Evolutionary conservation across 2,329 filamentous ascomycete species (phyloP).

Genomic region (Curvularia verruculosa): DNA sequence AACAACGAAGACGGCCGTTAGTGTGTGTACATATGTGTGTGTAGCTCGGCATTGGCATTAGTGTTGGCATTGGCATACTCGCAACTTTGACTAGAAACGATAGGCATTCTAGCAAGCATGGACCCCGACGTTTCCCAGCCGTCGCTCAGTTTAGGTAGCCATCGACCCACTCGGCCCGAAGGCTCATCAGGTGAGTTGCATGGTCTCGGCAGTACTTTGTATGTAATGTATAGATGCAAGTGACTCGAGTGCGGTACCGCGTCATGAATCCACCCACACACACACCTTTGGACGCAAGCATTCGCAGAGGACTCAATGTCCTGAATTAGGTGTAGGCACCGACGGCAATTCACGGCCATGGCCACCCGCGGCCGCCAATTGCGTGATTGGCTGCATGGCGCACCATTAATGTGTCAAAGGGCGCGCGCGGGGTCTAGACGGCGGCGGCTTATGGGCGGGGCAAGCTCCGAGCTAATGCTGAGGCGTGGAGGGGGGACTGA

Average conservation of each 20-base stretch:
- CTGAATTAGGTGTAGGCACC: conserved; percentile 7
- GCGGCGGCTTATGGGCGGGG: conserved; percentile 21
- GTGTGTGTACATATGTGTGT: no score
- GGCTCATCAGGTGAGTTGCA: conserved; percentile 10
- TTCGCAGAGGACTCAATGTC: not conserved
- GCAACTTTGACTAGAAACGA: conserved; percentile 21
- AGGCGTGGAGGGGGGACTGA: conserved; percentile 21
- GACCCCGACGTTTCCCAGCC: conserved; percentile 22
- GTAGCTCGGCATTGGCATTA: conserved; percentile 23
- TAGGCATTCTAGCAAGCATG: conserved; percentile 18
- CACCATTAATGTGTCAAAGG: conserved; percentile 36
- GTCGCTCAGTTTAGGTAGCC: conserved; percentile 12
- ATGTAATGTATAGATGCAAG: not conserved
- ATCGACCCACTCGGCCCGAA: conserved; percentile 17
- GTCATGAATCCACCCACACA: not conserved
- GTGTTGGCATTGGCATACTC: conserved; percentile 7
- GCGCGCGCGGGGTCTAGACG: conserved; percentile 28
- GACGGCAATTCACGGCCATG: conserved; percentile 35
- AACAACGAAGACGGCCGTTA: conserved; percentile 19
- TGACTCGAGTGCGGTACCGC: conserved; percentile 2
- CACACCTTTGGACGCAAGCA: not conserved
- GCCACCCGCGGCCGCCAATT: conserved; percentile 1
- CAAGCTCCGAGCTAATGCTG: conserved; percentile 20
- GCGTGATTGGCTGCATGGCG: conserved; percentile 26
- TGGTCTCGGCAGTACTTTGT: conserved; percentile 3